Conservation (phyloP, 2,329 filamentous ascomycete species). For the Diaporthe amygdali region DNA sequence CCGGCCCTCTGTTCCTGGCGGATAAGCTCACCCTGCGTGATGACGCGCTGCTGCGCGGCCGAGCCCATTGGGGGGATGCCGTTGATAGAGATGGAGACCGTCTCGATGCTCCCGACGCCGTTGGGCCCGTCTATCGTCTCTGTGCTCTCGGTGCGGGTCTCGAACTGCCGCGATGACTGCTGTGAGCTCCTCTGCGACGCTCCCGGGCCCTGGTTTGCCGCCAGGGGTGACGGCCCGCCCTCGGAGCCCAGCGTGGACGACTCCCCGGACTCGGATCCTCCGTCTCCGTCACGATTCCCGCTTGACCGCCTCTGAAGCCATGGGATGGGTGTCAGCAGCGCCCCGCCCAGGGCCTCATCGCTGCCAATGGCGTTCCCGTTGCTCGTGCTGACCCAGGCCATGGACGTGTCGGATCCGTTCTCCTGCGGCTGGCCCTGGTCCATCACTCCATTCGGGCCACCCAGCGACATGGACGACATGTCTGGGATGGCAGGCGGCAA, state of each 20-base stretch:
- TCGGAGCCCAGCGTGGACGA: conserved; percentile 22
- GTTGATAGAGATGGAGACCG: conserved; percentile 77
- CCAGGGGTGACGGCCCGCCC: conserved; percentile 20
- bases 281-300: conserved; percentile 31
- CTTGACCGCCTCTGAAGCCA: conserved; percentile 67
- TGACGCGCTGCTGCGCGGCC: conserved; percentile 49
- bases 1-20: conserved; percentile 87
- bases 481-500: conserved; percentile 72
- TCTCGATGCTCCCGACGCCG: conserved; percentile 79
- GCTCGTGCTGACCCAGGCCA: conserved; percentile 48
- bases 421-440: conserved; percentile 43
- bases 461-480: conserved; percentile 60
- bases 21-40: conserved; percentile 84
- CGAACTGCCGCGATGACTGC: conserved; percentile 47
- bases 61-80: conserved; percentile 63
- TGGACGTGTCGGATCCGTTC: conserved; percentile 45
- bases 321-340: conserved; percentile 89
- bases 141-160: conserved; percentile 73
- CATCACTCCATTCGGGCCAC: conserved; percentile 73
- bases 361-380: conserved; percentile 61
- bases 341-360: conserved; percentile 89
- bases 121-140: conserved; percentile 84
- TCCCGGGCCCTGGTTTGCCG: background rate
- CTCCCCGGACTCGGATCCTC: conserved; percentile 23
- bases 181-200: conserved; percentile 8